These are phyloP conservation scores for Candolleomyces eurysporus DNA, from an alignment of 768 basidiomycete species.

Conservation along the genomic window DNA sequence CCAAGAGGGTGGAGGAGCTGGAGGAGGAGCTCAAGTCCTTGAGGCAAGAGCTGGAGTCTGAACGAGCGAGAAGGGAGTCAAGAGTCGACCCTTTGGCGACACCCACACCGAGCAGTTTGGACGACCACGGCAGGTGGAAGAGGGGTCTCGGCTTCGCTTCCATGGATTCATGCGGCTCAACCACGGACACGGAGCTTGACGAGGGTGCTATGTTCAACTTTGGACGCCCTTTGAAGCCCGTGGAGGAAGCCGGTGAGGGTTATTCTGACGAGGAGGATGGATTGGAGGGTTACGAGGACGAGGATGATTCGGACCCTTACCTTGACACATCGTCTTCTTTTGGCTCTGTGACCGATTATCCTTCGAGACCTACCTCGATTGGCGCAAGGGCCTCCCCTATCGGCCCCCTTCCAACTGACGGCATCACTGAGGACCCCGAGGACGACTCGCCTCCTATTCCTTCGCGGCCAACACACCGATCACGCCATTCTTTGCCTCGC, in stretches of 20 bases:
- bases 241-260: slow-evolving; percentile 53
- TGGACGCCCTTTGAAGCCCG: slow-evolving; percentile 51
- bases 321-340: slow-evolving; percentile 53
- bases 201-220: slow-evolving; percentile 42
- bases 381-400: neutral
- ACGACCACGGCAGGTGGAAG: slow-evolving; percentile 23
- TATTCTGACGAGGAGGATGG: slow-evolving; percentile 54
- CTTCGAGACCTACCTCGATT: neutral
- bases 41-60: slow-evolving; percentile 27
- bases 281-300: slow-evolving; percentile 69
- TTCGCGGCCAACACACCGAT: slow-evolving; percentile 19
- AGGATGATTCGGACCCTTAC: slow-evolving; percentile 54
- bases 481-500: neutral
- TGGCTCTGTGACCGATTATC: slow-evolving; percentile 47
- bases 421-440: neutral
- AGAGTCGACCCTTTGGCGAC: slow-evolving; percentile 37
- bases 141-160: slow-evolving; percentile 56
- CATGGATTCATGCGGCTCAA: slow-evolving; percentile 61
- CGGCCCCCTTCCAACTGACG: neutral
- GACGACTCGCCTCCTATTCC: slow-evolving; percentile 9
- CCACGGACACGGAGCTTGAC: slow-evolving; percentile 66
- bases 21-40: slow-evolving; percentile 49
- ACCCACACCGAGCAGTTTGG: slow-evolving; percentile 14
- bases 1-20: slow-evolving; percentile 34
- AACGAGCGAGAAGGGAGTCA: slow-evolving; percentile 24